Evolutionary conservation across 1,284 basidiomycete species (phyloP).

Genomic region (Ustilago cynodontis): DNA sequence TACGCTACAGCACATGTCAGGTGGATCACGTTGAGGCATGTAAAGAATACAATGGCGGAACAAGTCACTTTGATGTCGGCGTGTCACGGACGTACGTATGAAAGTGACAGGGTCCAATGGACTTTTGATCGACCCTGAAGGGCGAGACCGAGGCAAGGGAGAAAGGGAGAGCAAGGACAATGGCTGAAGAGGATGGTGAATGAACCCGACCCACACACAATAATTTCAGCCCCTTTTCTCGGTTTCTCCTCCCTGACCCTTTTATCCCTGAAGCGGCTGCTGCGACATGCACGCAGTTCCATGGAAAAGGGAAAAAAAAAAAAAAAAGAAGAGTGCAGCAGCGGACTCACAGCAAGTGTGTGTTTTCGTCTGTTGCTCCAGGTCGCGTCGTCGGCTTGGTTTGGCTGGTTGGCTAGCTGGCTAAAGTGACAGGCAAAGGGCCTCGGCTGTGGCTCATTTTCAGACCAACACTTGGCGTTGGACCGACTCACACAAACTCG

Average conservation of each 20-base stretch:
- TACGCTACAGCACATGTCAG: not conserved
- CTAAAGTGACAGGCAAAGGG: not conserved
- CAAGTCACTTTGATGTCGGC: not conserved
- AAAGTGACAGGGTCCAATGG: conserved; percentile 2
- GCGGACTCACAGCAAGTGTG: not conserved
- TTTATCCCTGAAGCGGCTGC: not conserved
- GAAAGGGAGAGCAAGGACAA: not conserved
- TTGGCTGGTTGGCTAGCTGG: not conserved
- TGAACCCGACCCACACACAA: not conserved
- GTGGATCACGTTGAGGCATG: not conserved
- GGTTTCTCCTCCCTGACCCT: not conserved
- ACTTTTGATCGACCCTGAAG: no score
- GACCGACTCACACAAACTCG: not conserved
- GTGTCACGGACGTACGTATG: not conserved
- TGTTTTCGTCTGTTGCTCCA: conserved; percentile 5
- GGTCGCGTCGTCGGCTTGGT: conserved; percentile 11
- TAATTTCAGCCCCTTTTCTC: conserved; percentile 1
- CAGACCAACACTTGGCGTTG: conserved; percentile 26
- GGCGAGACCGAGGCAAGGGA: not conserved
- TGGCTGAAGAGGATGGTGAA: not conserved
- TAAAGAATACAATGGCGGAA: not conserved
- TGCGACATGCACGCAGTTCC: conserved; percentile 1
- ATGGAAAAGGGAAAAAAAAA: not conserved
- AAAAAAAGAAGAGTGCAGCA: not conserved
- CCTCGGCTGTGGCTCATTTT: conserved; percentile 11